Evolutionary conservation across 2,329 filamentous ascomycete species (phyloP).

Genomic region (Colletotrichum coccodes): DNA sequence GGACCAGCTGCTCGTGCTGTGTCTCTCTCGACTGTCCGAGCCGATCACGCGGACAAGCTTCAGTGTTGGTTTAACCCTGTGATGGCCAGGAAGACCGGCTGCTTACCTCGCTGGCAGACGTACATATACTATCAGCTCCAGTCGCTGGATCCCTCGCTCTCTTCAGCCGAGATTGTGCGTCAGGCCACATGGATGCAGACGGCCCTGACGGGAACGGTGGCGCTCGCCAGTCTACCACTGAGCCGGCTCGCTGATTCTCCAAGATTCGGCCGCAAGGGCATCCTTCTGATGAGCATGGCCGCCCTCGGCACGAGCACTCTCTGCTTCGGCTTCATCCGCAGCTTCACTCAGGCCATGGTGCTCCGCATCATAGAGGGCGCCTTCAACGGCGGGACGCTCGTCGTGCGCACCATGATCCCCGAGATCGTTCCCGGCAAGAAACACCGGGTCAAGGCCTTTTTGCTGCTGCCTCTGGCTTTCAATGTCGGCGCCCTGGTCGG

Average conservation of each 20-base stretch:
- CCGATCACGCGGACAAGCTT: not conserved
- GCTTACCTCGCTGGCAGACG: too few relatives aligned
- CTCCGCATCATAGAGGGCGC: not conserved
- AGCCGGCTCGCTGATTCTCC: constrained; percentile 2
- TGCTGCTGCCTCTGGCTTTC: not conserved
- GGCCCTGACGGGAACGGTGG: not conserved
- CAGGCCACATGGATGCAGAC: constrained; percentile 7
- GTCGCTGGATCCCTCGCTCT: not conserved
- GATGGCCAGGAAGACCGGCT: too few relatives aligned
- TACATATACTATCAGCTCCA: constrained; percentile 2
- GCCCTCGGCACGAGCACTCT: constrained; percentile 1
- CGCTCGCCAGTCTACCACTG: not conserved
- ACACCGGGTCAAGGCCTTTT: not conserved
- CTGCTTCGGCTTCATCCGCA: constrained; percentile 3
- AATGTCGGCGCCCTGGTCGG: too few relatives aligned
- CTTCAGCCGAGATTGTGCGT: not conserved
- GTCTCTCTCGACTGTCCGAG: not conserved
- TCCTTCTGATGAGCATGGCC: not conserved
- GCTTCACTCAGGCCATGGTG: not conserved
- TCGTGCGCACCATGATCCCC: not conserved
- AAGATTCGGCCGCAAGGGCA: not conserved
- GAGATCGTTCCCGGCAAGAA: not conserved
- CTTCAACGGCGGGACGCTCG: not conserved
- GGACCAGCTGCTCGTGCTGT: constrained; percentile 7
- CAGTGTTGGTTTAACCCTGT: not conserved